Conservation (phyloP, 2,329 filamentous ascomycete species). For the Pyricularia grisea region DNA sequence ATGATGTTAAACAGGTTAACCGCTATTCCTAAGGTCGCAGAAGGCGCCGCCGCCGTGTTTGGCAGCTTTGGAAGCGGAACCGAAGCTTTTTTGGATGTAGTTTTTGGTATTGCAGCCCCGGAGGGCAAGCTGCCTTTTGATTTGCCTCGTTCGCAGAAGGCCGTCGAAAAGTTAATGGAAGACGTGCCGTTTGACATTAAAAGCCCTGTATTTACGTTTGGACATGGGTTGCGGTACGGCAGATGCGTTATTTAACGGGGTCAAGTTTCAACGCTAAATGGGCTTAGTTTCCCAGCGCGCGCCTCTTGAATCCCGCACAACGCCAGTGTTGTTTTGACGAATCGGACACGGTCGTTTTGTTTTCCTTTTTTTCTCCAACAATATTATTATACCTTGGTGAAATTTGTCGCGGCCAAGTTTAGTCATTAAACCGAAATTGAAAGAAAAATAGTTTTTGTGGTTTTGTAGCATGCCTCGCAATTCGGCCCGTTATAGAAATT, state of each 20-base stretch:
- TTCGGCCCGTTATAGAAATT: not conserved
- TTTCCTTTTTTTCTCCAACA: not conserved
- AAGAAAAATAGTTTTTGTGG: not conserved
- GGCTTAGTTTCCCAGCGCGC: not conserved
- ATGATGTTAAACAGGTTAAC: slow-evolving; percentile 32
- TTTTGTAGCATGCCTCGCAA: too few species aligned
- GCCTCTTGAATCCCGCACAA: not conserved
- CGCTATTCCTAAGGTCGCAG: slow-evolving; percentile 21
- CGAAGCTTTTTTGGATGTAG: not conserved
- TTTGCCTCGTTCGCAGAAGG: not conserved
- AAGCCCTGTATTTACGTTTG: not conserved
- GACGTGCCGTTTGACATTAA: not conserved
- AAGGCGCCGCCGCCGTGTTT: not conserved
- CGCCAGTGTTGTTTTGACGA: not conserved
- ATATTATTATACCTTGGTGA: not conserved
- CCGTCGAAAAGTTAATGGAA: not conserved
- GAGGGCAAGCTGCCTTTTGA: not conserved
- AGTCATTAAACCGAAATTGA: not conserved
- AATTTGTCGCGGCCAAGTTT: not conserved
- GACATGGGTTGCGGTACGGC: not conserved
- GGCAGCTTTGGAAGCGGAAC: not conserved
- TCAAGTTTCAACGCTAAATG: not conserved
- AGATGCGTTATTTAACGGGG: not conserved
- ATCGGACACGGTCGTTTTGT: not conserved
- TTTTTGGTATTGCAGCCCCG: not conserved